These are phyloP conservation scores for Apiotrichum gracile DNA, from an alignment of 1,284 basidiomycete genomes.

Conservation along the genomic window DNA sequence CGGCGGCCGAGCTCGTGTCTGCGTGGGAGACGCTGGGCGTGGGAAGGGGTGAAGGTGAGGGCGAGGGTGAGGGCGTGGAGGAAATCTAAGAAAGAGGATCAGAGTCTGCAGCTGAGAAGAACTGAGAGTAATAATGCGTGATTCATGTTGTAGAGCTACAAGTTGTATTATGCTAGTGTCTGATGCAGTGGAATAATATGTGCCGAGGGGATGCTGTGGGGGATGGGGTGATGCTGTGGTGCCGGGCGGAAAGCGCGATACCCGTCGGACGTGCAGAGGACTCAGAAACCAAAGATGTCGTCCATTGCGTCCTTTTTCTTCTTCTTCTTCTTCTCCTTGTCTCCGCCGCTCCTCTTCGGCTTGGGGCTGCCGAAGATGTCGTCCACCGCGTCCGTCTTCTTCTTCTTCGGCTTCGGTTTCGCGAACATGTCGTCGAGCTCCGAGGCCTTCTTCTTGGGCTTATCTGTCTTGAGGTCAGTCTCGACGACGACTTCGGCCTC, in stretches of 20 bases:
- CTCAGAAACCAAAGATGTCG: constrained; percentile 30
- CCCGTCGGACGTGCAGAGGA: not conserved
- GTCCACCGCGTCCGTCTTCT: not conserved
- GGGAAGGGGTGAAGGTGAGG: constrained; percentile 7
- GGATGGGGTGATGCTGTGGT: too few relatives aligned
- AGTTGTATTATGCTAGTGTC: not conserved
- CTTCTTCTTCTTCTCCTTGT: constrained; percentile 5
- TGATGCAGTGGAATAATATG: not conserved
- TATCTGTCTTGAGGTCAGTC: too few relatives aligned
- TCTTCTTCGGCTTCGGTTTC: not conserved
- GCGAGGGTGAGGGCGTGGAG: not conserved
- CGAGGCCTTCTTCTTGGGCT: constrained; percentile 24
- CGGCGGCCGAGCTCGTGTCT: constrained; percentile 27
- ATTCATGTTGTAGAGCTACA: not conserved
- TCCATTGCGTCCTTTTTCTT: constrained; percentile 35
- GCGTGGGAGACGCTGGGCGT: constrained; percentile 29
- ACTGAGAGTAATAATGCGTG: too few relatives aligned
- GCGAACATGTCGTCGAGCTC: constrained; percentile 40
- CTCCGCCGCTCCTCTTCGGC: not conserved
- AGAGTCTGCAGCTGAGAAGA: too few relatives aligned
- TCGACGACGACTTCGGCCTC: too few relatives aligned
- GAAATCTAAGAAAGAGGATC: not conserved
- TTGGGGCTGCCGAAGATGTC: not conserved
- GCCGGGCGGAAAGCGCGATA: not conserved
- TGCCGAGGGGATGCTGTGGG: not conserved